A percentile compares a stretch with the other conserved stretches of the same genome.
Evolutionary conservation across 2,329 filamentous ascomycete species (phyloP).

Genomic region (Cladobotryum protrusum): DNA sequence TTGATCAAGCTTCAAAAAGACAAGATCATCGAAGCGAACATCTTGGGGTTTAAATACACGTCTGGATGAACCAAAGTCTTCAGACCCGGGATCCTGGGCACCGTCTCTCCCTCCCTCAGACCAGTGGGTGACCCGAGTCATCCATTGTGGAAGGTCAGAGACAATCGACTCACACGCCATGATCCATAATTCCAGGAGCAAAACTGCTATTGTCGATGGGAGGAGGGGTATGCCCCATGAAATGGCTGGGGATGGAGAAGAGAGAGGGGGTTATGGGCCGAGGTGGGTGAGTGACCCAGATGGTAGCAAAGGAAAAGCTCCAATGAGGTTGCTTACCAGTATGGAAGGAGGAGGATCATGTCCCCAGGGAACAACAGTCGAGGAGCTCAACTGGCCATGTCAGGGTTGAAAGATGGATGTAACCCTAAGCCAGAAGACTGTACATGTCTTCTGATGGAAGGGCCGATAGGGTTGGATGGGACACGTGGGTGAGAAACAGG

Average conservation of each 20-base stretch:
- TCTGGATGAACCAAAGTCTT: not conserved
- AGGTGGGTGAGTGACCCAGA: conserved; percentile 1
- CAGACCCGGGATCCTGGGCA: too few relatives aligned
- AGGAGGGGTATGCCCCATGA: too few relatives aligned
- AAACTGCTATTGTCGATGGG: too few relatives aligned
- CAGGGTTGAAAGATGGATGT: conserved; percentile 3
- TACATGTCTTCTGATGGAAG: conserved; percentile 10
- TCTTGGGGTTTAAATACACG: conserved; percentile 7
- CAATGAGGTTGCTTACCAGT: conserved; percentile 7
- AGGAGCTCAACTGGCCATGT: conserved; percentile 3
- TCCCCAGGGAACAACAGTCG: conserved; percentile 2
- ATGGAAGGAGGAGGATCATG: conserved; percentile 5
- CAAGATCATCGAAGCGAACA: not conserved
- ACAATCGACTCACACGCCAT: conserved; percentile 7
- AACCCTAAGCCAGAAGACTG: conserved; percentile 10
- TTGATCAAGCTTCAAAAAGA: not conserved
- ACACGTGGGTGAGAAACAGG: conserved; percentile 6
- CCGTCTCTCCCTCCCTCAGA: too few relatives aligned
- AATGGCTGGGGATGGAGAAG: not conserved
- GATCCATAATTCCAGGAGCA: not conserved
- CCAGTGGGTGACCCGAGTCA: conserved; percentile 6
- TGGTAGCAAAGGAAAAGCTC: conserved; percentile 3
- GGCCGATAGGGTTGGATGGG: conserved; percentile 11
- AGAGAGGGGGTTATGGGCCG: not conserved
- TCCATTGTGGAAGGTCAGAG: conserved; percentile 11